These are phyloP conservation scores for Neoboletus subvelutipes DNA, from an alignment of 768 basidiomycete species.

Conservation along the genomic window DNA sequence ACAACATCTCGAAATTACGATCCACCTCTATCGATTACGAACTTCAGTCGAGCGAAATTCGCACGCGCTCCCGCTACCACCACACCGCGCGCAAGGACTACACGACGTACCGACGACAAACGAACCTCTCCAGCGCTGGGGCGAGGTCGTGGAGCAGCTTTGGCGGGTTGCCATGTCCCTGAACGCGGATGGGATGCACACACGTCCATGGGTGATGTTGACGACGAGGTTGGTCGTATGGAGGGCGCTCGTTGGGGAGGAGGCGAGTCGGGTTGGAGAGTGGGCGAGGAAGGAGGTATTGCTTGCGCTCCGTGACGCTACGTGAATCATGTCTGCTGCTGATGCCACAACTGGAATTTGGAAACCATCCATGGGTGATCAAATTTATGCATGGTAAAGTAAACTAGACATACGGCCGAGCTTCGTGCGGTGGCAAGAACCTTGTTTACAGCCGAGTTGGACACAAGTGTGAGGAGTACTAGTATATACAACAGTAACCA, in stretches of 20 bases:
- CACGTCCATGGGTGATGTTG: neutral
- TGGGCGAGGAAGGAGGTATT: conserved; percentile 47
- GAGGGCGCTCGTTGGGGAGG: conserved; percentile 35
- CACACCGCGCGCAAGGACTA: conserved; percentile 36
- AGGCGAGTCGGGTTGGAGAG: conserved; percentile 42
- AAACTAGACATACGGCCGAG: too few species aligned
- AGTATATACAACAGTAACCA: too few species aligned
- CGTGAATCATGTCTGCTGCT: neutral
- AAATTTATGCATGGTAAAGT: too few species aligned
- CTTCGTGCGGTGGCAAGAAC: too few species aligned
- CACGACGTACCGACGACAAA: conserved; percentile 33
- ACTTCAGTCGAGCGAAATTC: neutral
- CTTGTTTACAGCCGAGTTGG: too few species aligned
- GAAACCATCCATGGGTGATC: too few species aligned
- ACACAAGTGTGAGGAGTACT: too few species aligned
- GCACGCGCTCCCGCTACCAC: conserved; percentile 24
- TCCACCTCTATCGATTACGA: conserved; percentile 4
- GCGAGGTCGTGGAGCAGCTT: conserved; percentile 50
- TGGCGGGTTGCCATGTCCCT: conserved; percentile 29
- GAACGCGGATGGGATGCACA: neutral
- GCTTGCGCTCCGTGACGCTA: neutral
- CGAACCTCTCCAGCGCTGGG: conserved; percentile 45
- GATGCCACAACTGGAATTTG: too few species aligned
- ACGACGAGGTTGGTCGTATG: neutral
- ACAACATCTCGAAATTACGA: conserved; percentile 26